Conservation (phyloP, 495 filamentous ascomycete genomes). For the Lineolata rhizophorae region DNA sequence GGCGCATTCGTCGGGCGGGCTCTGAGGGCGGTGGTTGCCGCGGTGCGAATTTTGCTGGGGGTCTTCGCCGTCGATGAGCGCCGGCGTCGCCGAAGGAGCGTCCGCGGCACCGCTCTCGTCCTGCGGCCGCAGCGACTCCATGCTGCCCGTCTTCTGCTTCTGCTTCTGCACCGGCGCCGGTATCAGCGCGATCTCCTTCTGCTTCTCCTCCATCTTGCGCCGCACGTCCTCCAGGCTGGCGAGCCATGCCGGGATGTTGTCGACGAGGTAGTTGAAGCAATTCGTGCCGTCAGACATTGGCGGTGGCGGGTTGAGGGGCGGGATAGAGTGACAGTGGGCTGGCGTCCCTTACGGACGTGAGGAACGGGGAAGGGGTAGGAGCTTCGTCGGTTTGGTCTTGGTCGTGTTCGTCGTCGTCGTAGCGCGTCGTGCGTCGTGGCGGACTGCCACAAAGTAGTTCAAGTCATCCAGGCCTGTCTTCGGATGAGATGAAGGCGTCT, state of each 20-base stretch:
- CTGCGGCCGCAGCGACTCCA: constrained; percentile 38
- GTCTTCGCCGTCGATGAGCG: constrained; percentile 9
- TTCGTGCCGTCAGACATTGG: constrained; percentile 11
- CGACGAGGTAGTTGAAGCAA: constrained; percentile 9
- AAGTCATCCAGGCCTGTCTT: too few relatives aligned
- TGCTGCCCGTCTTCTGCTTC: constrained; percentile 28
- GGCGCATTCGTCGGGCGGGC: constrained; percentile 12
- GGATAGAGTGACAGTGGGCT: too few relatives aligned
- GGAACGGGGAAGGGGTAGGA: too few relatives aligned
- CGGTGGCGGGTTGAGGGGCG: too few relatives aligned
- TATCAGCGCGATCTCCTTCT: constrained; percentile 37
- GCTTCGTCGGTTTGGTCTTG: too few relatives aligned
- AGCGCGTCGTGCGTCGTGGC: too few relatives aligned
- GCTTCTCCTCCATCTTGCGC: constrained; percentile 38
- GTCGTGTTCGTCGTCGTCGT: too few relatives aligned
- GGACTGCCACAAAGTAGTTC: too few relatives aligned
- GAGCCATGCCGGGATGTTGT: constrained; percentile 12
- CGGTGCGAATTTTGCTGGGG: constrained; percentile 14
- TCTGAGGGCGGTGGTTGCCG: constrained; percentile 19
- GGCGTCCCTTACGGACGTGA: too few relatives aligned
- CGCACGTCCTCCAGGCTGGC: constrained; percentile 5
- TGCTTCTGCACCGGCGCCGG: constrained; percentile 22
- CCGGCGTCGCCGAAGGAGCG: constrained; percentile 2
- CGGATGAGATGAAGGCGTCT: too few relatives aligned
- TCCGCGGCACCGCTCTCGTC: constrained; percentile 14